Evolutionary conservation across 495 filamentous ascomycete species (phyloP), one percentile per base, ranked within the genome.

Genomic region (Podospora pseudopauciseta): DNA sequence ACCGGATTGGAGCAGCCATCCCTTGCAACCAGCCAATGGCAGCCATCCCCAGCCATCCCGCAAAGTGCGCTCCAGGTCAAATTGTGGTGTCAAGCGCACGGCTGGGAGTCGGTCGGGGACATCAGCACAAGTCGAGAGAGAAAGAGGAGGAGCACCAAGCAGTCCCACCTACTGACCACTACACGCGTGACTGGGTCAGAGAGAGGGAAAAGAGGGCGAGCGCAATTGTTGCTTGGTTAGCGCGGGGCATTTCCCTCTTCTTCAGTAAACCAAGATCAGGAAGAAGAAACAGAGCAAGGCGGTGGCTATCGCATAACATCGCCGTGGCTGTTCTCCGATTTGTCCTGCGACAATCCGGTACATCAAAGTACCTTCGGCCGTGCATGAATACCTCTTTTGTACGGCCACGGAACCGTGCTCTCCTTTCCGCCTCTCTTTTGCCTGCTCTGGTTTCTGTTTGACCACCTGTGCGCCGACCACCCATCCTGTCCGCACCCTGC

Each of bases 21-120:
- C 66, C 55, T 62, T 68, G 61, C 69, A 62, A 26, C 63, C 39
- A 63, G 59, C 81, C 81, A 83, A 83, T 82, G 72, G 72, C 68
- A 74, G 61, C 55, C 65, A 68, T 63, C 72, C 77, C 79, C 81
- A 83, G 79, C 81, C 81, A 81, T 80, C 78, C 77, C 66, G 65
- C 74, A 74, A 77, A 78, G 60, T 65, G 62, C 68, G 55, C 68
- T 56, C 55, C 19, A 34, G 65, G 60, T 63, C 20, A 68, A 67
- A 60, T 60, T 30, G 57, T 57, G 69, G 67, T 67, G 67, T 64
- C 60, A 65, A 55, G 67, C 60, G 30, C 59, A 55, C 54, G 44
- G 34, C 27, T 34, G 28, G 27, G 39, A 49, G 39, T 49, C 39
- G 39, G 23, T 23, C 23, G 23, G 23, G 39, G 39, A 49, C 39